These are phyloP conservation scores for Fusarium acutatum DNA, from an alignment of 2,329 filamentous ascomycete genomes.

Conservation along the genomic window DNA sequence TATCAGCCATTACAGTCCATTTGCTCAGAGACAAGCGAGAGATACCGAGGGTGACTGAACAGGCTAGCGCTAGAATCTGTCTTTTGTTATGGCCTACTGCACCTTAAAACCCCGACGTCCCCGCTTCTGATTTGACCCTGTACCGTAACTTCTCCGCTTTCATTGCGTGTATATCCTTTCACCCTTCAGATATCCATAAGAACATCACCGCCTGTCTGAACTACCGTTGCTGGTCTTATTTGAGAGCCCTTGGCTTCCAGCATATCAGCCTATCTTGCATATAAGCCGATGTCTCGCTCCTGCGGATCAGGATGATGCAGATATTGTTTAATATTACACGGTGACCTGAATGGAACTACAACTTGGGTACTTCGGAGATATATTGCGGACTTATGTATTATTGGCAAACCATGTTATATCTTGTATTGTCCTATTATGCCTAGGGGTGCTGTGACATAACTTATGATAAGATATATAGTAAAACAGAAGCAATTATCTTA, in stretches of 20 bases:
- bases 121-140: background rate
- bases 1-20: background rate
- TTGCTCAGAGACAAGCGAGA: background rate
- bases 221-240: too few species aligned
- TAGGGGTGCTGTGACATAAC: background rate
- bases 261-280: too few species aligned
- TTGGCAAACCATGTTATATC: background rate
- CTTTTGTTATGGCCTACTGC: background rate
- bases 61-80: background rate
- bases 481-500: background rate
- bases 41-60: background rate
- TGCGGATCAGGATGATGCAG: too few species aligned
- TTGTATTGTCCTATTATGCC: background rate
- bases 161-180: background rate
- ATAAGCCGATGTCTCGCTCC: too few species aligned
- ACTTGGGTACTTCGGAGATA: background rate
- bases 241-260: too few species aligned
- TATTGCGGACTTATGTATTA: rapidly evolving
- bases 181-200: background rate
- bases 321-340: too few species aligned
- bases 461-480: too few species aligned
- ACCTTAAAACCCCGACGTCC: background rate
- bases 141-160: background rate
- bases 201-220: background rate
- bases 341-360: too few species aligned